Evolutionary conservation across 2,329 filamentous ascomycete genomes (phyloP).

Genomic region (Knoxdaviesia proteae): DNA sequence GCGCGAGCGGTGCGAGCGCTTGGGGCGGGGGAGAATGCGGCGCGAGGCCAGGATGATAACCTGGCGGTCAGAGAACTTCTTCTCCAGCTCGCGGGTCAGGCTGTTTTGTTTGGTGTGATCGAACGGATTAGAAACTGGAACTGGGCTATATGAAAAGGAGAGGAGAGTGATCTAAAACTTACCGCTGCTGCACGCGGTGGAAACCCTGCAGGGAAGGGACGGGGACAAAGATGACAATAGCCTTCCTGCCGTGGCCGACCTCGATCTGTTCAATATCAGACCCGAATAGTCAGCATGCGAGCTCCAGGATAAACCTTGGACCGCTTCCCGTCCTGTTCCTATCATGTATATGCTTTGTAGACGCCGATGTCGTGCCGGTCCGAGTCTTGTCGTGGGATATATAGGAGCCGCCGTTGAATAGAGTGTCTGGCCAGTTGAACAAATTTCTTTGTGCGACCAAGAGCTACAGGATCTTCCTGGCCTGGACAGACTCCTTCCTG

Average conservation of each 20-base stretch:
- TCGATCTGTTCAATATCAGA: constrained; percentile 67
- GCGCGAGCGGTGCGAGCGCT: constrained; percentile 92
- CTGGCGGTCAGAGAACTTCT: constrained; percentile 99
- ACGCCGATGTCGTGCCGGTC: no score
- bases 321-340: constrained; percentile 57
- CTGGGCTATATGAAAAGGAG: background rate
- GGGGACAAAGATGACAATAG: constrained; percentile 99
- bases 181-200: constrained; percentile 99
- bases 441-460: no score
- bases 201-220: constrained; percentile 95
- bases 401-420: no score
- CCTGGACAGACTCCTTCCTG: no score
- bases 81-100: constrained; percentile 99
- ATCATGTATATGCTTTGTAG: no score
- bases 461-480: no score
- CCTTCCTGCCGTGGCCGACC: constrained; percentile 99
- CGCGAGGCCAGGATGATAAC: constrained; percentile 97
- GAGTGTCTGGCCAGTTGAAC: no score
- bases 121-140: constrained; percentile 7
- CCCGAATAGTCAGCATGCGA: constrained; percentile 47
- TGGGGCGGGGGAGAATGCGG: constrained; percentile 95
- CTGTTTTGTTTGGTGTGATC: constrained; percentile 21
- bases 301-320: constrained; percentile 52
- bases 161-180: constrained; percentile 21
- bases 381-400: no score